A percentile compares a stretch with the other conserved stretches of the same genome.
These are phyloP conservation scores for Fusarium sp. DNA, from an alignment of 2,329 filamentous ascomycete species.

Conservation along the genomic window DNA sequence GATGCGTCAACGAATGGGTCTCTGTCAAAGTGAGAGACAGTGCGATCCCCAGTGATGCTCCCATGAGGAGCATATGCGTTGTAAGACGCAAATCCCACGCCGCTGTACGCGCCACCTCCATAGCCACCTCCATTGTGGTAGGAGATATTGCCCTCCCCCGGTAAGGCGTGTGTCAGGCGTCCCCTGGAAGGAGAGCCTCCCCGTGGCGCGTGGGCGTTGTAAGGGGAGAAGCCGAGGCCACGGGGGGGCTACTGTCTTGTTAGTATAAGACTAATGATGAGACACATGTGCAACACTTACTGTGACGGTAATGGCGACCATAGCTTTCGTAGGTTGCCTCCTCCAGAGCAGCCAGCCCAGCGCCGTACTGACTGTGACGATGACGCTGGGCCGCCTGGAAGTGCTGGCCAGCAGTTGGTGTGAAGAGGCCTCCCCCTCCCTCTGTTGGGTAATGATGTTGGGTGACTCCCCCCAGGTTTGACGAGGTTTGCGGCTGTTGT, in stretches of 20 bases:
- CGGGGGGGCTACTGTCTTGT: no score
- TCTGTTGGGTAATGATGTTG: background rate
- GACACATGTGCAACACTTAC: background rate
- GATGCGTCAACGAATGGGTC: conserved; percentile 65
- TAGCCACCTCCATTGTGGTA: background rate
- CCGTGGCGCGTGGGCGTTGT: background rate
- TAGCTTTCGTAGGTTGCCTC: no score
- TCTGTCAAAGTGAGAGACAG: conserved; percentile 51
- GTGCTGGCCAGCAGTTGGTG: no score
- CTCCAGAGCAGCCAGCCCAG: no score
- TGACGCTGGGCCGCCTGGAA: no score
- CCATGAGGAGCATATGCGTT: conserved; percentile 32
- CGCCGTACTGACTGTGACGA: no score
- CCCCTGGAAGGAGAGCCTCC: conserved; percentile 61
- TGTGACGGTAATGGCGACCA: no score
- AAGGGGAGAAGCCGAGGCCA: no score
- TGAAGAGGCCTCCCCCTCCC: background rate
- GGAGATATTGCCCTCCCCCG: conserved; percentile 53
- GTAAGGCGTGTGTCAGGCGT: conserved; percentile 74
- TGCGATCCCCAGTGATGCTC: conserved; percentile 40
- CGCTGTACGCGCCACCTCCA: background rate
- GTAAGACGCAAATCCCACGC: background rate
- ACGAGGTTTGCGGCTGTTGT: background rate
- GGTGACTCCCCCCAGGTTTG: background rate
- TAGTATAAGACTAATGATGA: no score